Conservation (phyloP, 2,329 filamentous ascomycete genomes). For the Stagonosporopsis chrysanthemi region DNA sequence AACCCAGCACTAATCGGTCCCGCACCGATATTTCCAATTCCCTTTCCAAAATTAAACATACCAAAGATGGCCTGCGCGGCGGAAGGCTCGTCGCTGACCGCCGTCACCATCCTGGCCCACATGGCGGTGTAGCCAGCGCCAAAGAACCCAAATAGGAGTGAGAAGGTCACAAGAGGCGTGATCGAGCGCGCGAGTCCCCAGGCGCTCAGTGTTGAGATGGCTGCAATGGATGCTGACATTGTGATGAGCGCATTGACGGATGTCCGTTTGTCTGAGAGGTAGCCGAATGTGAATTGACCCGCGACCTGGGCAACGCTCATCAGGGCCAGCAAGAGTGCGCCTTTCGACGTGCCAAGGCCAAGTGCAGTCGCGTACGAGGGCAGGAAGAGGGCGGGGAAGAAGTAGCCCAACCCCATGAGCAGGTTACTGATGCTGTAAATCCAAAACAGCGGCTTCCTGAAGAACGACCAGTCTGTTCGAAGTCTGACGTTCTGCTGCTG, state of each 20-base stretch:
- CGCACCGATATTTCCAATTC: slow-evolving; percentile 57
- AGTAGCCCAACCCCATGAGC: slow-evolving; percentile 49
- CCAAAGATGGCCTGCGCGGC: slow-evolving; percentile 53
- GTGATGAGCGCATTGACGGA: slow-evolving; percentile 44
- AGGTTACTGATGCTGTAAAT: slow-evolving; percentile 50
- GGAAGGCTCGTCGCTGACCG: slow-evolving; percentile 42
- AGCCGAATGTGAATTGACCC: slow-evolving; percentile 46
- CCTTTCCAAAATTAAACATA: slow-evolving; percentile 55
- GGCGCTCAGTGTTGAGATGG: slow-evolving; percentile 46
- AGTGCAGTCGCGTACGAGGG: slow-evolving; percentile 42
- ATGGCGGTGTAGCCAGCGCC: slow-evolving; percentile 48
- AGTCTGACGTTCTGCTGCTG: slow-evolving; percentile 29
- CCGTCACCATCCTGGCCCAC: slow-evolving; percentile 53
- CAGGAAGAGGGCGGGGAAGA: slow-evolving; percentile 50
- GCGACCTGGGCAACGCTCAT: slow-evolving; percentile 45
- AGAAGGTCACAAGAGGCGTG: slow-evolving; percentile 47
- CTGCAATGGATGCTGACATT: slow-evolving; percentile 38
- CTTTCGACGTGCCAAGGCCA: slow-evolving; percentile 29
- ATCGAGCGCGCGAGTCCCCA: slow-evolving; percentile 53
- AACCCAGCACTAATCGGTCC: slow-evolving; percentile 56
- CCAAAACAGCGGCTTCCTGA: slow-evolving; percentile 31
- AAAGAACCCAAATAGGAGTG: slow-evolving; percentile 51
- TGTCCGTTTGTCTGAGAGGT: slow-evolving; percentile 45
- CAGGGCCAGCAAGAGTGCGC: slow-evolving; percentile 43
- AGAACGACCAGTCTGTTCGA: slow-evolving; percentile 45